A percentile compares a stretch with the other conserved stretches of the same genome.
Evolutionary conservation across 441 rosid genomes (phyloP).

Genomic region (Pelargonium citronellum): DNA sequence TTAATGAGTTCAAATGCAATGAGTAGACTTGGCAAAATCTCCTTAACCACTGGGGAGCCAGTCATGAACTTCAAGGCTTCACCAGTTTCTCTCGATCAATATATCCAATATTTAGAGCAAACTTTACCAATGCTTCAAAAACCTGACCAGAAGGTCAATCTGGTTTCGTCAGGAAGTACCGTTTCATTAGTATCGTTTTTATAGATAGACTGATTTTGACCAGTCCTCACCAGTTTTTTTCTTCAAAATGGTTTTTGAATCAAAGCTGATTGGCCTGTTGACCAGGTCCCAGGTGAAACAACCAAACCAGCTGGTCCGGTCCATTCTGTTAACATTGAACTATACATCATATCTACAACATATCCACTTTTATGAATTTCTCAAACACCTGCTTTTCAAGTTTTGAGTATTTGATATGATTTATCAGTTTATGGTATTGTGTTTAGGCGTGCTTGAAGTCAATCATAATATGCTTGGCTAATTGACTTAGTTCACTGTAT

Average conservation of each 20-base stretch:
- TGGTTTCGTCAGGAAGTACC: too few relatives aligned
- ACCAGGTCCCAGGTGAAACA: too few relatives aligned
- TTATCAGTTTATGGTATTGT: not conserved
- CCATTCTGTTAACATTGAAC: not conserved
- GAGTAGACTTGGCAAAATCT: not conserved
- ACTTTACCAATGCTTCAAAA: not conserved
- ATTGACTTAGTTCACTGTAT: not conserved
- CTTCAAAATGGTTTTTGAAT: too few relatives aligned
- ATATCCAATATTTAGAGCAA: not conserved
- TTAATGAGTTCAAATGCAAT: constrained; percentile 4
- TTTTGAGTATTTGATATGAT: not conserved
- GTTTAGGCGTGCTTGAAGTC: not conserved
- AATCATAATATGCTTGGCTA: not conserved
- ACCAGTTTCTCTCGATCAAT: not conserved
- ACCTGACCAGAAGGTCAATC: too few relatives aligned
- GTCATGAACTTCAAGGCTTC: not conserved
- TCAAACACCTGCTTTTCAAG: not conserved
- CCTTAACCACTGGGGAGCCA: not conserved
- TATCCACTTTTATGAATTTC: not conserved
- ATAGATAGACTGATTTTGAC: too few relatives aligned
- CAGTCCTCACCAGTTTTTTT: too few relatives aligned
- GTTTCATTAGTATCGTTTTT: too few relatives aligned
- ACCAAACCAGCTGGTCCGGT: too few relatives aligned
- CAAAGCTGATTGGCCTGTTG: too few relatives aligned
- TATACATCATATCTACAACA: not conserved